phyloP scores from a whole-genome alignment of 257 asterid genomes.

The Solanum bulbocastanum region DNA sequence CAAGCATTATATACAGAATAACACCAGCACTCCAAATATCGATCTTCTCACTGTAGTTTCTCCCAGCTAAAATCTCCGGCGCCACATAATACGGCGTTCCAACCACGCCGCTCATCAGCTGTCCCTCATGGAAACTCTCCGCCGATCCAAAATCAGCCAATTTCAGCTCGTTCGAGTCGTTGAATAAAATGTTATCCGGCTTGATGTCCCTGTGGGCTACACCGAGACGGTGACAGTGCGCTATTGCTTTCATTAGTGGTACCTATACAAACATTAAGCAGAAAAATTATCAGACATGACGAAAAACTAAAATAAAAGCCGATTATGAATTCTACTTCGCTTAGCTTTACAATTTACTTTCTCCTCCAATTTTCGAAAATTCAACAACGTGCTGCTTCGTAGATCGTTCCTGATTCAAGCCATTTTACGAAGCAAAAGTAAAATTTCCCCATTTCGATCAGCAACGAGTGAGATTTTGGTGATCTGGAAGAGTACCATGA shows the following conservation, averaged over 20 bases:
- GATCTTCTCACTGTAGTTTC: slow-evolving; percentile 15
- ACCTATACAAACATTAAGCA: slow-evolving; percentile 13
- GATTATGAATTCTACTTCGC: not conserved
- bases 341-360: not conserved
- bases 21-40: slow-evolving; percentile 38
- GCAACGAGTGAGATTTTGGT: not conserved
- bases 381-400: not conserved
- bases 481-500: slow-evolving; percentile 38
- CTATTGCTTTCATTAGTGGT: slow-evolving; percentile 72
- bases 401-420: not conserved
- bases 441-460: not conserved
- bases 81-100: slow-evolving; percentile 35
- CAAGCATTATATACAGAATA: slow-evolving; percentile 23
- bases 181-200: slow-evolving; percentile 67
- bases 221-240: slow-evolving; percentile 60
- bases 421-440: not conserved
- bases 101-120: slow-evolving; percentile 21
- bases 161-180: slow-evolving; percentile 35
- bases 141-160: slow-evolving; percentile 84
- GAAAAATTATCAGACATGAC: not conserved
- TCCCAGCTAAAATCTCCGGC: slow-evolving; percentile 21
- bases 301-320: not conserved
- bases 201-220: slow-evolving; percentile 74
- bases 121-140: slow-evolving; percentile 32
- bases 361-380: not conserved